phyloP scores from a whole-genome alignment of 139 green algal species.

The Zygnema circumcarinatum region DNA sequence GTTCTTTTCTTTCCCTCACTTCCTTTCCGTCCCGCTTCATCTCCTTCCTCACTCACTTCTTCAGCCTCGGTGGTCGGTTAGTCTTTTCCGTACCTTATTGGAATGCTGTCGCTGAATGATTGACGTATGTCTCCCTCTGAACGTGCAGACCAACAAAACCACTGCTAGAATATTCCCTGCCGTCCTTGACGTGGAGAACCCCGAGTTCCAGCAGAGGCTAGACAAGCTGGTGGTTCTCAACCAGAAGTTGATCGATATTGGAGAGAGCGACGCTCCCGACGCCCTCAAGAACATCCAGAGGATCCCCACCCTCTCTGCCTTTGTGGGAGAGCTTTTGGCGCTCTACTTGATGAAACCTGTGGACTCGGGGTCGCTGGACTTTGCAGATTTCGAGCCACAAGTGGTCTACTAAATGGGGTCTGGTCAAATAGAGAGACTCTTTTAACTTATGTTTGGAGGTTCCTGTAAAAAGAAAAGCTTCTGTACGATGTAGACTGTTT shows the following conservation, averaged over 20 bases:
- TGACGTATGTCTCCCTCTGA: slow-evolving; percentile 5
- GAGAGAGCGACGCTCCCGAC: slow-evolving; percentile 68
- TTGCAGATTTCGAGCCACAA: slow-evolving; percentile 63
- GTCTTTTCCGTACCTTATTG: too few species aligned
- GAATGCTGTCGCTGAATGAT: not conserved
- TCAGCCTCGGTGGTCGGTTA: too few species aligned
- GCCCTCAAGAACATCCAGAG: slow-evolving; percentile 81
- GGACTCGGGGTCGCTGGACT: slow-evolving; percentile 77
- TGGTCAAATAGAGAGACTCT: not conserved
- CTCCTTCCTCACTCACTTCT: too few species aligned
- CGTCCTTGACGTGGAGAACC: slow-evolving; percentile 84
- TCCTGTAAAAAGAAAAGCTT: not conserved
- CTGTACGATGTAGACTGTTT: too few species aligned
- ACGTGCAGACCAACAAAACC: slow-evolving; percentile 93
- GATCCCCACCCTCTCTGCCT: slow-evolving; percentile 77
- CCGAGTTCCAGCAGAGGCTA: slow-evolving; percentile 84
- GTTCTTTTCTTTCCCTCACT: too few species aligned
- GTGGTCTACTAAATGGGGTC: slow-evolving; percentile 63
- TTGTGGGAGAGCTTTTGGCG: slow-evolving; percentile 78
- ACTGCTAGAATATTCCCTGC: slow-evolving; percentile 94
- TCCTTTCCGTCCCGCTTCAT: too few species aligned
- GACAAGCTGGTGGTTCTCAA: slow-evolving; percentile 86
- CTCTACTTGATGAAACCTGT: slow-evolving; percentile 87
- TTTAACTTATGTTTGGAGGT: not conserved
- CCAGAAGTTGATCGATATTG: slow-evolving; percentile 78